Evolutionary conservation across 2,329 filamentous ascomycete genomes (phyloP), one percentile per base, ranked within the genome.

Genomic region (Colletotrichum cereale): DNA sequence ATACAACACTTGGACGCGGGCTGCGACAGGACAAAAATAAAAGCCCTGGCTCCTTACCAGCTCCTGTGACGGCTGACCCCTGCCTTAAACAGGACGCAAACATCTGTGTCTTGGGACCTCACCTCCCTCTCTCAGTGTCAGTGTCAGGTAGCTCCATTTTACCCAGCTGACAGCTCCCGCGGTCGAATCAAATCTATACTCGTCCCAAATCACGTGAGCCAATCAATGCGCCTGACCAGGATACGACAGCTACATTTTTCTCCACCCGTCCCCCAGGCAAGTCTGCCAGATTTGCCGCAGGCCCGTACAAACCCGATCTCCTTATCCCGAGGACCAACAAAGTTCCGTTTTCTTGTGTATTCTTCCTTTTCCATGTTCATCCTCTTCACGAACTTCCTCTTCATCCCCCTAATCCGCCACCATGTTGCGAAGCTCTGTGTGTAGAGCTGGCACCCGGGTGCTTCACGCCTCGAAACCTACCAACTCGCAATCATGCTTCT

Each of bases 381-480:
- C 42, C 58, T 55, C 50, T 58, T 48, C 14, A 42, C 48, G 48
- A 63, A 21, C 24, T 53, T 40, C 29, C 52, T 58, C 47, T 29
- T 36, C 57, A 44, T 36, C 52, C 66, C 44, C 57, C 57, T 24
- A 29, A 71, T 48, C 63, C 56, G 56, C 67, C 80, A 81, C 82
- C 85, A 94, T 94, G 92, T 88, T 94, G 87, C 90, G 91, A 85
- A 89, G 88, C 81, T 89, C 90, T 76, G 83, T 93, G 76, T 87
- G 87, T 78, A 87, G 87, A 83, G 89, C 89, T 82, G 88, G 90
- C 85, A 86, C 87, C 80, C 88, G 88, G 85, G 88, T 93, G 83
- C 82, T 89, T 63, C 83, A 84, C 79, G 86, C 86, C 82, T 86
- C 86, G 83, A 85, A 84, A 80, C 82, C 82, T 74, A 75, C 81